Base-by-base conservation (phyloP, 257 asterid genomes). In the Sherardia arvensis region DNA sequence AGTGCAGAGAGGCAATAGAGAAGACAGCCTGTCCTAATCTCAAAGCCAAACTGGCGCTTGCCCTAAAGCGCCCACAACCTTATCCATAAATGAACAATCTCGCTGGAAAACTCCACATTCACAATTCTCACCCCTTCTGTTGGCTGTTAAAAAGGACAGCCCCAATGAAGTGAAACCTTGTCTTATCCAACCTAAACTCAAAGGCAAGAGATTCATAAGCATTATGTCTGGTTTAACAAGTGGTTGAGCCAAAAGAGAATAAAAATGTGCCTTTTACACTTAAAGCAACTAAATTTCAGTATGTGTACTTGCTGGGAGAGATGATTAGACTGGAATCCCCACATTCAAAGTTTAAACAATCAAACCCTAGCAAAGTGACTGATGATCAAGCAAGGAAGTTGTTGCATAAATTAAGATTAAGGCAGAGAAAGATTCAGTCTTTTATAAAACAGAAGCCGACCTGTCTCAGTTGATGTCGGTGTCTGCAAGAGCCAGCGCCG, bases 391-490 rank as follows among this genome's bases (percentile, higher is more conserved):
- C 47, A 38, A 38, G 5, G 2, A 38, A 38, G 4, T 36, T 38
- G 47, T 12, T 38, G 14, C 4, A 9, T 33, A 33, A 12, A 38
- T 1, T 2, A 4, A 8, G 3, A 36, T 3, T 1, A 36, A 9
- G 43, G 11, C 11, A 8, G 2, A 10, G 11, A 36, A n/a, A n/a
- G n/a, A n/a, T n/a, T n/a, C n/a, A n/a, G n/a, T n/a, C 14, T 8
- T 36, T 36, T 10, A 36, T 8, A 1, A 36, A 36, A 9, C 9
- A 15, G 1, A 15, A 43, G 51, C 21, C 14, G 51, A 49, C 95
- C 96, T 86, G 84, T 86, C 82, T 95, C 98, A 88, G 74, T 89
- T 82, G 81, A 88, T 82, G 59, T 91, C 88, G 28, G 96, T 86
- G 73, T 91, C 97, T 22, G 95, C 82, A 17, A 91, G 95, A 67